Conservation (phyloP, 2,329 filamentous ascomycete genomes). For the Elsinoe necatrix region DNA sequence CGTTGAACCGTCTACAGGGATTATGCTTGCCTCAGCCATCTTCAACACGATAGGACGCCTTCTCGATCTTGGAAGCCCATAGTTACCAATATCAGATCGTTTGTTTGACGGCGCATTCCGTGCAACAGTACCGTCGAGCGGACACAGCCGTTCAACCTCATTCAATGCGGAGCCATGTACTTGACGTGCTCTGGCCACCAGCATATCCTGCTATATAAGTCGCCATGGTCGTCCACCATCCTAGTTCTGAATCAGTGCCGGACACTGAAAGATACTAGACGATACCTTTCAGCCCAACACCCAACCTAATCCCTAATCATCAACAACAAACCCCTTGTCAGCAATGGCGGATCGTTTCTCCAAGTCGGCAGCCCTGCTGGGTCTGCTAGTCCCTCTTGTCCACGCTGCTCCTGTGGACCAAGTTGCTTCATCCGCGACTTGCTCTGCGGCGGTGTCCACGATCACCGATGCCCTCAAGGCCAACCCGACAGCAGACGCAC, state of each 20-base stretch:
- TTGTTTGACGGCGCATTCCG: background rate
- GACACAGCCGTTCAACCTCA: background rate
- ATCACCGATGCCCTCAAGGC: conserved; percentile 6
- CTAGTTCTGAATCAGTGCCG: conserved; percentile 6
- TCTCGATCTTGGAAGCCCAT: conserved; percentile 2
- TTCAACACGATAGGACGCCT: background rate
- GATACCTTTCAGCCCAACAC: conserved; percentile 12
- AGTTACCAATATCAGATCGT: background rate
- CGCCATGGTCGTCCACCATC: background rate
- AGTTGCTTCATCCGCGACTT: background rate
- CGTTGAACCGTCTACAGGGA: background rate
- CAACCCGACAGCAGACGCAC: conserved; percentile 12
- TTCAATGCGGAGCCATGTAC: background rate
- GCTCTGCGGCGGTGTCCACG: conserved; percentile 1
- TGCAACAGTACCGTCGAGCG: background rate
- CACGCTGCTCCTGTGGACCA: conserved; percentile 8
- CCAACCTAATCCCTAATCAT: background rate
- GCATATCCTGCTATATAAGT: background rate
- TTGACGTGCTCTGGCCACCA: background rate
- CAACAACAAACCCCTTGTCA: background rate
- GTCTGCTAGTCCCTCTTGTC: conserved; percentile 3
- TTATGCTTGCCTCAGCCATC: background rate
- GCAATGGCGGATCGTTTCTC: conserved; percentile 13
- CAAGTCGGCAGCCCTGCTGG: conserved; percentile 7
- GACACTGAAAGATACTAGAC: conserved; percentile 12